phyloP scores from a whole-genome alignment of 306 rosid genomes.

The Phaseolus lunatus region DNA sequence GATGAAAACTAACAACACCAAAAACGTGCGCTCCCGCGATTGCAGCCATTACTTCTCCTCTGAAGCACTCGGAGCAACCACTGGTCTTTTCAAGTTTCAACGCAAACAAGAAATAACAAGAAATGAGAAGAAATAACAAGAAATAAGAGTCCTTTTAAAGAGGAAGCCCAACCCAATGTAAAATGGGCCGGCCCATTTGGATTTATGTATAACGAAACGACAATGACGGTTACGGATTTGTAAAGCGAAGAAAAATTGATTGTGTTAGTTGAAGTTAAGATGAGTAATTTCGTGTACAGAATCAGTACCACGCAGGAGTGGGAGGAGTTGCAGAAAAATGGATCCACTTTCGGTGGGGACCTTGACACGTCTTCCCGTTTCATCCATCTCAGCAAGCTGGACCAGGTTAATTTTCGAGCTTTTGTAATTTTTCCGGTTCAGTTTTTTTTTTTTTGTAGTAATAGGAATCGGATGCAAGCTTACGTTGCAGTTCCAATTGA shows the following conservation, averaged over 20 bases:
- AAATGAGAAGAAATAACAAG: too few relatives aligned
- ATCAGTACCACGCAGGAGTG: constrained; percentile 71
- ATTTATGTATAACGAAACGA: background rate
- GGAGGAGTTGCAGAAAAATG: constrained; percentile 66
- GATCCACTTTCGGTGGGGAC: constrained; percentile 63
- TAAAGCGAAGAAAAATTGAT: background rate
- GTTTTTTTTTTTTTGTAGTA: background rate
- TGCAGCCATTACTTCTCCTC: constrained; percentile 54
- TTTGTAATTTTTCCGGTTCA: background rate
- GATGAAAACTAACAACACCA: constrained; percentile 40
- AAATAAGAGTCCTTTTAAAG: too few relatives aligned
- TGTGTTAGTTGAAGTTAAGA: constrained; percentile 45
- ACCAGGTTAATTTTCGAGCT: constrained; percentile 60
- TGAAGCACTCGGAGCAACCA: background rate
- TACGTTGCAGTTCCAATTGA: background rate
- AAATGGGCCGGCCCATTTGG: constrained; percentile 36
- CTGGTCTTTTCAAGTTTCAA: background rate
- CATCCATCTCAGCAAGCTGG: constrained; percentile 85
- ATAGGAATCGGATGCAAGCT: background rate
- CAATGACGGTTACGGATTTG: background rate
- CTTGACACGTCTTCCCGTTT: constrained; percentile 74
- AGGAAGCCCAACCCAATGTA: background rate
- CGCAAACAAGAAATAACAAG: background rate
- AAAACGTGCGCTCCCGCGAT: constrained; percentile 42
- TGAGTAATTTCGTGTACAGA: constrained; percentile 74